phyloP scores from a whole-genome alignment of 1,139 yeast genomes.

The Zygoascus hellenicus region DNA sequence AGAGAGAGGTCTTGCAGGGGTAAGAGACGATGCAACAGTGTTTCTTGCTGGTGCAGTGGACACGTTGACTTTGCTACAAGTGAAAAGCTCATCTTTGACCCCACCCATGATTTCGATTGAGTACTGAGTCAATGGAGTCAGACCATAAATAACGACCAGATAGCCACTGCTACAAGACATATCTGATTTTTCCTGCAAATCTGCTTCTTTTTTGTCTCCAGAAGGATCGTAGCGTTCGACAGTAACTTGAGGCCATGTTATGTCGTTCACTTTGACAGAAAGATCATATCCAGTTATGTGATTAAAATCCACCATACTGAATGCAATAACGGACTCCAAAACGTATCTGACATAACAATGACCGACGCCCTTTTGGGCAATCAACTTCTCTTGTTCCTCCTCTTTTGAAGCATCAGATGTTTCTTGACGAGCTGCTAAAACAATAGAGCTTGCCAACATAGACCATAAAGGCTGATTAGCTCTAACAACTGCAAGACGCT shows the following conservation, averaged over 20 bases:
- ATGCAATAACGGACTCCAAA: conserved; percentile 31
- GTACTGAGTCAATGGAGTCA: conserved; percentile 33
- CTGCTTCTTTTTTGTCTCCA: conserved; percentile 12
- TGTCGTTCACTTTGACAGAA: conserved; percentile 32
- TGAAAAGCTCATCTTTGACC: conserved; percentile 5
- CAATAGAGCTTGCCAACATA: conserved; percentile 33
- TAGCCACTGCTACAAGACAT: conserved; percentile 13
- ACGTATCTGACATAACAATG: conserved; percentile 28
- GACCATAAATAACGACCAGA: conserved; percentile 31
- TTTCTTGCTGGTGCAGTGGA: conserved; percentile 21
- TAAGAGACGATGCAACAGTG: conserved; percentile 16
- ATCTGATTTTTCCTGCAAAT: conserved; percentile 1
- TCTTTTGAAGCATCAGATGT: conserved; percentile 11
- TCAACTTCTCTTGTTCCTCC: conserved; percentile 10
- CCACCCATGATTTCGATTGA: conserved; percentile 28
- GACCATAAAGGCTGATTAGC: conserved; percentile 36
- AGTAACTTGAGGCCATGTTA: conserved; percentile 35
- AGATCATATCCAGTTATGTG: conserved; percentile 20
- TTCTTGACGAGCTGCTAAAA: conserved; percentile 34
- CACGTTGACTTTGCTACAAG: conserved; percentile 18
- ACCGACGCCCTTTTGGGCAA: conserved; percentile 11
- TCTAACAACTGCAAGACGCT: conserved; percentile 26
- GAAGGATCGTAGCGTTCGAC: conserved; percentile 19
- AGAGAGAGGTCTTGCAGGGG: conserved; percentile 31
- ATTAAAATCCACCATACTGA: conserved; percentile 25